Evolutionary conservation across 2,329 filamentous ascomycete genomes (phyloP).

Genomic region (Alternaria infectoria): DNA sequence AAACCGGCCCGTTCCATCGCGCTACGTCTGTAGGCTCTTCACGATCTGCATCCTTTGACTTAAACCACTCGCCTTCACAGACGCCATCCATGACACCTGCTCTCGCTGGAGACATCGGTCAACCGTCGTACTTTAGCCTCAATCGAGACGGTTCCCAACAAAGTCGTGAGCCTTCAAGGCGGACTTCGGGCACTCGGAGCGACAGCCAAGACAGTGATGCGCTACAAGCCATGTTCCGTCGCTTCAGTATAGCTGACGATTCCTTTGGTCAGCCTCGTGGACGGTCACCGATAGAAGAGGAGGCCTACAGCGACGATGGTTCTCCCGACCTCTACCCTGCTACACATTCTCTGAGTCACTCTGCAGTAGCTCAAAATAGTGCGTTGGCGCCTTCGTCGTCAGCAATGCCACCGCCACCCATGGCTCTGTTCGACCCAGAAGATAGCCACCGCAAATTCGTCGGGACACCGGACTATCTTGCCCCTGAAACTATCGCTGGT

Average conservation of each 20-base stretch:
- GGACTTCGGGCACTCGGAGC: conserved; percentile 82
- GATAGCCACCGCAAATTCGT: conserved; percentile 94
- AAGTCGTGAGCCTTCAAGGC: conserved; percentile 67
- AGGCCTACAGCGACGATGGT: conserved; percentile 70
- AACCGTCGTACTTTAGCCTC: conserved; percentile 93
- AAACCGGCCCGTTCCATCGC: conserved; percentile 87
- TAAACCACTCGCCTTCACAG: conserved; percentile 78
- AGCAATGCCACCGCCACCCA: conserved; percentile 87
- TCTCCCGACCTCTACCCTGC: conserved; percentile 79
- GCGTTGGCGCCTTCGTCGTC: conserved; percentile 63
- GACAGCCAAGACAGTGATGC: conserved; percentile 92
- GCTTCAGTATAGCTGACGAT: conserved; percentile 63
- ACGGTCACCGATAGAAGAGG: conserved; percentile 75
- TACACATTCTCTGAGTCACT: conserved; percentile 64
- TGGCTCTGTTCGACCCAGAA: conserved; percentile 93
- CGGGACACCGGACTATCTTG: conserved; percentile 94
- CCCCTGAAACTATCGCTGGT: conserved; percentile 94
- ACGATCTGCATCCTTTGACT: conserved; percentile 89
- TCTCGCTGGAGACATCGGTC: conserved; percentile 69
- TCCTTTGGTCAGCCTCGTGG: conserved; percentile 48
- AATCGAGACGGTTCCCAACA: conserved; percentile 62
- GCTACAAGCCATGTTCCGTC: conserved; percentile 80
- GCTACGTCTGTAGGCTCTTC: conserved; percentile 87
- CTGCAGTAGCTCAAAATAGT: conserved; percentile 61
- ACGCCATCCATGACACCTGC: conserved; percentile 90